Base-by-base conservation (phyloP, 2,329 filamentous ascomycete species). In the Fusarium devonianum region DNA sequence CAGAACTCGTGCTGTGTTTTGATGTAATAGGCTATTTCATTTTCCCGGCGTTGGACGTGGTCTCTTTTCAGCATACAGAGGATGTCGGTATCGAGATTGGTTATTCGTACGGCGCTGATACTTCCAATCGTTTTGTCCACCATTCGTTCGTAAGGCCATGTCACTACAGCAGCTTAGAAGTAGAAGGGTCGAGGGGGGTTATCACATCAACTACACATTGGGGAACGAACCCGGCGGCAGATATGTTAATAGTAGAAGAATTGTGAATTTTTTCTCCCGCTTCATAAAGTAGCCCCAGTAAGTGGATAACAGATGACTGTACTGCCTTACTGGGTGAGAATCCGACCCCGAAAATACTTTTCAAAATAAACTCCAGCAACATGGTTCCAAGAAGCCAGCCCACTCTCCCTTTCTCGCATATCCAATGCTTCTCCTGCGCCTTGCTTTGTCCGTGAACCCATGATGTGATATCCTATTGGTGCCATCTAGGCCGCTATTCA, bases 1-100 rank as follows among this genome's bases (percentile, higher is more conserved):
- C 86, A 90, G 71, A 91, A 90, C 74, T 88, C 85, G 17, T 90
- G 88, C 81, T 90, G 87, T 69, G 66, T 84, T 50, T 67, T 89
- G 64, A 89, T 89, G 85, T 89, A 82, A 63, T 52, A 68, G 43
- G 43, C 43, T 42, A 42, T 58, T 63, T 55, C 48, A 14, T 48
- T 68, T 69, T 60, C 42, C 53, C 61, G 67, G 69, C 68, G 66
- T 70, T 70, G 59, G 61, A 62, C 62, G 48, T 63, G 58, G 53
- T 57, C 62, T 63, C 50, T 57, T 63, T 69, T 67, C 53, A 60
- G 65, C 63, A 64, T 62, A 62, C 52, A 58, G 35, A 58, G 58
- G 57, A 60, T 58, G 64, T 60, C 50, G 49, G 50, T 63, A 53
- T 62, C 62, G 55, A 68, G 56, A 67, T 70, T 70, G 68, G 67